phyloP scores from a whole-genome alignment of 768 basidiomycete species.

The Trametopsis cervina region DNA sequence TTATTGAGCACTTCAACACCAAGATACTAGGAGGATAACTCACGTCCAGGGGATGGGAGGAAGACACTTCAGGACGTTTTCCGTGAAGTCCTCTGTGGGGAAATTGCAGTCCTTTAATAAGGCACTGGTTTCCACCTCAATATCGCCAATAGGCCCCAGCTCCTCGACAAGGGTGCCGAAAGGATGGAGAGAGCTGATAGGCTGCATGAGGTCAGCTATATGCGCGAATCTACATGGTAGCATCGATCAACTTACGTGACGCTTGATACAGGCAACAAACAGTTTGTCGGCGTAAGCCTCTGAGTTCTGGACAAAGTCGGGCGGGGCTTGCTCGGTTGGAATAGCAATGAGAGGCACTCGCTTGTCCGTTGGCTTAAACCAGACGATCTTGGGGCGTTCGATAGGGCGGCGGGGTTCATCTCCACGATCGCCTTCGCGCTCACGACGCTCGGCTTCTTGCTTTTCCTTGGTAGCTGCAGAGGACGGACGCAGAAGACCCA shows the following conservation, averaged over 20 bases:
- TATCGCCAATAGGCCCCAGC: slow-evolving; percentile 95
- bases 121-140: slow-evolving; percentile 96
- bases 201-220: slow-evolving; percentile 34
- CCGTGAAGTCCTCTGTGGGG: slow-evolving; percentile 94
- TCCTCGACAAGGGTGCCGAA: slow-evolving; percentile 98
- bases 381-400: slow-evolving; percentile 97
- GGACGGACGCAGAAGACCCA: slow-evolving; percentile 91
- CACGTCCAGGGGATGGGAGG: slow-evolving; percentile 94
- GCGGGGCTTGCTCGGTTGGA: slow-evolving; percentile 96
- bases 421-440: slow-evolving; percentile 90
- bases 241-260: slow-evolving; percentile 61
- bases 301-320: slow-evolving; percentile 92
- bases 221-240: neutral
- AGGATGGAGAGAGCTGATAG: slow-evolving; percentile 94
- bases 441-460: slow-evolving; percentile 94
- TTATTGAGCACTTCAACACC: slow-evolving; percentile 10
- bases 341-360: slow-evolving; percentile 98
- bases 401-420: slow-evolving; percentile 78
- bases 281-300: slow-evolving; percentile 85
- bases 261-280: slow-evolving; percentile 97
- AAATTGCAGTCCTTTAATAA: slow-evolving; percentile 98
- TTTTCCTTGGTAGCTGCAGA: slow-evolving; percentile 98
- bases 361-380: slow-evolving; percentile 99
- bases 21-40: slow-evolving; percentile 25
- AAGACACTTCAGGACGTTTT: slow-evolving; percentile 90